These are phyloP conservation scores for Alternaria metachromatica DNA, from an alignment of 2,329 filamentous ascomycete genomes.

Conservation along the genomic window DNA sequence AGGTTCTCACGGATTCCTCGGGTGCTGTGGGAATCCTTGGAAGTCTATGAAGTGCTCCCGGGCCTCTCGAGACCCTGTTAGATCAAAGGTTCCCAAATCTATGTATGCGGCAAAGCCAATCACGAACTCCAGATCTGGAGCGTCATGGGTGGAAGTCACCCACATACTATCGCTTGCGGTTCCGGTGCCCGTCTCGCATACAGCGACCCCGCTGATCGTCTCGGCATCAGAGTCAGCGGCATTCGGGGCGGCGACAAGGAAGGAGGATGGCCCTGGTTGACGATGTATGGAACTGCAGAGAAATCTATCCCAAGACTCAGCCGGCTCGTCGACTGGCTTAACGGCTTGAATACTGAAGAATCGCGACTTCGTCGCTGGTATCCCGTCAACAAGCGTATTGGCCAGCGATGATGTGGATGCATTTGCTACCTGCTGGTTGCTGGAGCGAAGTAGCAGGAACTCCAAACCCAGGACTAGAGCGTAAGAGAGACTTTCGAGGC, in stretches of 20 bases:
- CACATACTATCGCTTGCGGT: too few species aligned
- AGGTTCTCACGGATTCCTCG: neutral
- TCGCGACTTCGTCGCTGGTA: neutral
- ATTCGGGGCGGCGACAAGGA: rapidly evolving
- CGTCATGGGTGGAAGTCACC: too few species aligned
- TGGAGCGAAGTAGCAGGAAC: neutral
- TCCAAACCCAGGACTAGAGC: rapidly evolving
- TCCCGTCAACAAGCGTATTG: neutral
- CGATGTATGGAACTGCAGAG: neutral
- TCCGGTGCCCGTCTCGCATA: too few species aligned
- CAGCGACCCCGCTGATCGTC: too few species aligned
- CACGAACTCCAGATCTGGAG: too few species aligned
- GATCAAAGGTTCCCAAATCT: neutral
- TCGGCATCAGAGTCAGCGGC: neutral
- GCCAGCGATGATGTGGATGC: neutral
- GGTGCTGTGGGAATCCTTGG: rapidly evolving
- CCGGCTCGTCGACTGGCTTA: neutral
- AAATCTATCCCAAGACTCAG: neutral
- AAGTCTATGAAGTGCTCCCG: neutral
- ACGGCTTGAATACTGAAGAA: neutral
- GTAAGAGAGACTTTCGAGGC: neutral
- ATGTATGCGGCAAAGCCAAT: neutral
- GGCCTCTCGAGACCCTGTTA: neutral
- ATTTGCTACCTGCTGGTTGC: rapidly evolving
- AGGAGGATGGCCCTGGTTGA: neutral